Evolutionary conservation across 257 asterid species (phyloP).

Genomic region (Echium plantagineum): DNA sequence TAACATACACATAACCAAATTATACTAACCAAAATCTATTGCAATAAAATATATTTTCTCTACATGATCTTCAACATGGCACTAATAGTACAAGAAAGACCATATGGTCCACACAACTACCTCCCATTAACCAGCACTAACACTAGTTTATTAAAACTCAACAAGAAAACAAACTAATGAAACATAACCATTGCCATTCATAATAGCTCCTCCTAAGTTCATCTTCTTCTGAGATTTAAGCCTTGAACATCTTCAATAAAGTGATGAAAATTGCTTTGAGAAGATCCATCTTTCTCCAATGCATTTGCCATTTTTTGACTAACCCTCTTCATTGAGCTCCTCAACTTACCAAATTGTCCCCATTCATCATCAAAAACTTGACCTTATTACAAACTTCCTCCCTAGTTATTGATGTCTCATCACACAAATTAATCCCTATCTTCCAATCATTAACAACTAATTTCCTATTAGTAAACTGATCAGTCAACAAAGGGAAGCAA

Average conservation of each 20-base stretch:
- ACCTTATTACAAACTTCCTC: slow-evolving; percentile 45
- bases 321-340: slow-evolving; percentile 34
- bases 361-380: slow-evolving; percentile 30
- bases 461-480: slow-evolving; percentile 60
- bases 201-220: slow-evolving; percentile 15
- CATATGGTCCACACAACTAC: background rate
- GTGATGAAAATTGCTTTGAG: slow-evolving; percentile 30
- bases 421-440: slow-evolving; percentile 53
- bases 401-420: slow-evolving; percentile 21
- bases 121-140: too few relatives aligned
- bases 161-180: background rate
- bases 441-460: slow-evolving; percentile 67
- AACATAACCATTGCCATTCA: background rate
- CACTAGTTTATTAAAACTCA: background rate
- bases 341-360: slow-evolving; percentile 25
- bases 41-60: background rate
- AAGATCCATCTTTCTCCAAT: slow-evolving; percentile 42
- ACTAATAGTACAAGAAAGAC: background rate
- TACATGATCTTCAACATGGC: background rate
- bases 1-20: too few relatives aligned
- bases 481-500: slow-evolving; percentile 54
- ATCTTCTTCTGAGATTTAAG: slow-evolving; percentile 23
- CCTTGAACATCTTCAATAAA: slow-evolving; percentile 43
- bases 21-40: background rate
- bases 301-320: slow-evolving; percentile 38